Base-by-base conservation (phyloP, 2,329 filamentous ascomycete genomes). In the Macroventuria anomochaeta region DNA sequence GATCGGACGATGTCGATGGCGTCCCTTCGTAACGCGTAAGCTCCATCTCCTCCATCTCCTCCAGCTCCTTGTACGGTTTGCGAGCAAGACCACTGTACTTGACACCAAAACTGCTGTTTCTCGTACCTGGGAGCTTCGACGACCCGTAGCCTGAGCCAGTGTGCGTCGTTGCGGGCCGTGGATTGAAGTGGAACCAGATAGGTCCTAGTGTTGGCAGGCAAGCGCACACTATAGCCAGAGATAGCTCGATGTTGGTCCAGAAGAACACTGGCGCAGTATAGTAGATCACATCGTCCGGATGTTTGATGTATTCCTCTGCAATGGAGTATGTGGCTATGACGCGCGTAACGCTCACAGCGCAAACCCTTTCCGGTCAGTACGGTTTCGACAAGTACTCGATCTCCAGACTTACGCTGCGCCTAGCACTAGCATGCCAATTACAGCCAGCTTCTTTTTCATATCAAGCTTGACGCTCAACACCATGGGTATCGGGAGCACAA, bases 241-340 rank as follows among this genome's bases (percentile, higher is more conserved):
- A 67, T 6, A 68, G 58, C 48, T 69, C 65, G 39, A 69, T 68
- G 46, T 69, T 68, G 3, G 61, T 65, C 66, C 66, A 69, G 51
- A 69, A 69, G 58, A 68, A 68, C 0, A 66, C 60, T 0, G 65
- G 65, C 8, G 65, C 55, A 3, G 65, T 69, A 37, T 66, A 68
- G 33, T 68, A 66, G 7, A 63, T 62, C 23, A 60, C 59, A 13
- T 67, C 61, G 41, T 64, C 46, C 15, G 52, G 58, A 32, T 65
- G 59, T 13, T 63, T 55, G 23, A 62, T 32, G 46, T 60, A 65
- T 37, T 63, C 62, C 13, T 55, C 32, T 7, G 61, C 56, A 26
- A 65, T 64, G 4, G 60, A 57, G 23, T 57, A 63, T 7, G 60
- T 60, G 11, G 61, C 58, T 12, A 65, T 31, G 8, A 66, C 52